Percentiles rank a stretch among this genome's conserved stretches.
Conservation (phyloP, 129 eudicot genomes). For the Pseudognaphalium luteoalbum region DNA sequence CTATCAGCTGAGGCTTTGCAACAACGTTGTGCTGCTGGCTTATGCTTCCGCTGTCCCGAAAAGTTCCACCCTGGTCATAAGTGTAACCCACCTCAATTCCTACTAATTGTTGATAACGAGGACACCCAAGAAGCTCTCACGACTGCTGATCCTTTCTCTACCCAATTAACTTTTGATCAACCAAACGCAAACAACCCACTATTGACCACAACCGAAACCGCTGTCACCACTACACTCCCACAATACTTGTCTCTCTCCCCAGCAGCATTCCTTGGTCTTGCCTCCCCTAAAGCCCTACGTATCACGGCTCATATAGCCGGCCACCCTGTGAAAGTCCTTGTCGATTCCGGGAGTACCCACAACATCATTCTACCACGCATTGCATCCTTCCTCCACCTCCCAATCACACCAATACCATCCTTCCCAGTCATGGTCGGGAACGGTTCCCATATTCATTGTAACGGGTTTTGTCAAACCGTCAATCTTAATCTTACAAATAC, state of each 20-base stretch:
- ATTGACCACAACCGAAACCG: no score
- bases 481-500: background rate
- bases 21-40: background rate
- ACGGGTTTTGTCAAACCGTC: background rate
- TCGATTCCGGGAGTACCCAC: background rate
- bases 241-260: background rate
- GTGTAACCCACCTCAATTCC: background rate
- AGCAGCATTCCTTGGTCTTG: background rate
- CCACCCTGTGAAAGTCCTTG: background rate
- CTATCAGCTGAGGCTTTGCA: background rate
- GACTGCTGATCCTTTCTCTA: background rate
- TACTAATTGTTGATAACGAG: background rate
- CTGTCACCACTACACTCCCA: no score
- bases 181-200: background rate
- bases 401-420: background rate
- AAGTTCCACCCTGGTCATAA: background rate
- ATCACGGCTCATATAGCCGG: background rate
- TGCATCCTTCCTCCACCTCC: background rate
- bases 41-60: background rate
- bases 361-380: background rate
- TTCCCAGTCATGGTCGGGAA: conserved; percentile 2
- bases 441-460: no score
- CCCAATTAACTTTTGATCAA: background rate
- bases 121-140: background rate
- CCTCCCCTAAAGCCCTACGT: background rate